Percentiles rank a stretch among this genome's conserved stretches.
These are phyloP conservation scores for Citrus australasica DNA, from an alignment of 345 rosid species.

Conservation along the genomic window DNA sequence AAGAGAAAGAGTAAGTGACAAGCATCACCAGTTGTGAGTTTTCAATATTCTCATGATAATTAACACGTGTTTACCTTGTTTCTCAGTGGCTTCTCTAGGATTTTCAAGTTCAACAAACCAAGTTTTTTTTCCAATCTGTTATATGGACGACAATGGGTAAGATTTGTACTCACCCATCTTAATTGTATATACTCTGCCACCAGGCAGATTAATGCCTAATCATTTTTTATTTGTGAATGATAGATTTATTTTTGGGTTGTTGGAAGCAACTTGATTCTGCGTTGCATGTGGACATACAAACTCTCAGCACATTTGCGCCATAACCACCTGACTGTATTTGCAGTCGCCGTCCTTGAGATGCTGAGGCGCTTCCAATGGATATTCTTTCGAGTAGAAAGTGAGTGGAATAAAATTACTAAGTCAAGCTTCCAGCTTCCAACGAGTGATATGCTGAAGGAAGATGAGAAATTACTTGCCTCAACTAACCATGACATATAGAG, in stretches of 20 bases:
- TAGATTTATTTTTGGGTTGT: constrained; percentile 93
- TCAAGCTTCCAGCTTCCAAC: constrained; percentile 46
- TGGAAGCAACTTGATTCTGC: constrained; percentile 83
- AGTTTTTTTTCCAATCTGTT: constrained; percentile 47
- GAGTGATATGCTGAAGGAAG: constrained; percentile 60
- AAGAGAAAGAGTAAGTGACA: background rate
- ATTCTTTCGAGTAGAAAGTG: constrained; percentile 96
- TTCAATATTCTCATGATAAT: background rate
- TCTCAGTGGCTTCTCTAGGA: constrained; percentile 74
- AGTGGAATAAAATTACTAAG: constrained; percentile 90
- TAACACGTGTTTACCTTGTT: background rate
- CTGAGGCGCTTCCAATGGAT: constrained; percentile 88
- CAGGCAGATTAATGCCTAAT: background rate
- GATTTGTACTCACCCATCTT: background rate
- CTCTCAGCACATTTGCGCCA: constrained; percentile 94
- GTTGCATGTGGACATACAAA: constrained; percentile 96
- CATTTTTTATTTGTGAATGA: constrained; percentile 4
- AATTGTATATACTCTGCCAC: background rate
- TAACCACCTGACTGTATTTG: constrained; percentile 74
- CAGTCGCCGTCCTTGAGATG: constrained; percentile 67
- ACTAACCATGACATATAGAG: constrained; percentile 55
- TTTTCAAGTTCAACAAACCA: constrained; percentile 85
- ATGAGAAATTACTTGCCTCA: constrained; percentile 61
- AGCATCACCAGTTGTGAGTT: background rate
- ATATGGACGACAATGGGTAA: constrained; percentile 85